phyloP scores from a whole-genome alignment of 2,329 filamentous ascomycete genomes.

The Curvularia eragrostidis region DNA sequence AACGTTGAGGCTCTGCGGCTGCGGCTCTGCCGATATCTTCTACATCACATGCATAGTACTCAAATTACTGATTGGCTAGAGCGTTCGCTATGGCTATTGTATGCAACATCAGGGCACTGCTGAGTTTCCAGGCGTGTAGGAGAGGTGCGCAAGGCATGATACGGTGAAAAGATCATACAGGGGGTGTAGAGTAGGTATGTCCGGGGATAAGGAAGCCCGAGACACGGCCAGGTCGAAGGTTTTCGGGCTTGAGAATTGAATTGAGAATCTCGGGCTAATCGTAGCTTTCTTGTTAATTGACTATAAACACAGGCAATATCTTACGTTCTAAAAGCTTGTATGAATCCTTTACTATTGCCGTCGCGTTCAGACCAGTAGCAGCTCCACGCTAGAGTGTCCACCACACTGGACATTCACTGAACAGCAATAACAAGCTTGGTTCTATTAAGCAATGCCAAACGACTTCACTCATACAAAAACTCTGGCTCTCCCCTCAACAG shows the following conservation, averaged over 20 bases:
- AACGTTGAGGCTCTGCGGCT: neutral
- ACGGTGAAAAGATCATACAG: neutral
- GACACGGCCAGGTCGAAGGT: neutral
- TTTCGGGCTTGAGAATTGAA: neutral
- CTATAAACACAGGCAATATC: neutral
- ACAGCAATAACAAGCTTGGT: neutral
- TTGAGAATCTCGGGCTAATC: neutral
- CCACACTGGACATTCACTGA: neutral
- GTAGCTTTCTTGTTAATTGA: neutral
- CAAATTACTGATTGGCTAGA: neutral
- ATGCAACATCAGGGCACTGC: neutral
- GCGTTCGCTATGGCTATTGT: neutral
- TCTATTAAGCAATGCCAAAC: neutral
- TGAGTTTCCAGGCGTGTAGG: neutral
- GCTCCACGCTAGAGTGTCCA: too few species aligned
- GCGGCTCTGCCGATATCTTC: neutral
- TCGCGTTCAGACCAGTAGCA: too few species aligned
- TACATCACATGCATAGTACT: neutral
- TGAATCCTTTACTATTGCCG: neutral
- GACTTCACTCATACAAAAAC: neutral
- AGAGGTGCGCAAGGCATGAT: neutral
- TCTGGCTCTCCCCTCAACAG: neutral
- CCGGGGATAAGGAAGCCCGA: neutral
- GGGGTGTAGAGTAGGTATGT: neutral
- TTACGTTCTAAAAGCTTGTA: neutral